Base-by-base conservation (phyloP, 2,329 filamentous ascomycete genomes). In the Fusarium poae region DNA sequence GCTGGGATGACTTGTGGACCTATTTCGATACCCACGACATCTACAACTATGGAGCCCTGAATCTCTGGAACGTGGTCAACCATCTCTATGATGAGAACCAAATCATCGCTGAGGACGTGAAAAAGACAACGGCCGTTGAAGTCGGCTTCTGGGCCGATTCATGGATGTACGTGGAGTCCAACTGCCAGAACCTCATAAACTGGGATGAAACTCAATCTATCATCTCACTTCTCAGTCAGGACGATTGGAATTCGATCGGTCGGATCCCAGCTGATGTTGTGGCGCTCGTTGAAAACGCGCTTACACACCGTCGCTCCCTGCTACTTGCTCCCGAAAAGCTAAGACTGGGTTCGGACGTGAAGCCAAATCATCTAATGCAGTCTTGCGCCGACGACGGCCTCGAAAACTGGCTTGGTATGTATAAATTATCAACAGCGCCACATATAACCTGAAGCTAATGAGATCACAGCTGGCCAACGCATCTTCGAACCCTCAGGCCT, bases 21-120 rank as follows among this genome's bases (percentile, higher is more conserved):
- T 86, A 82, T 66, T 87, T 83, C 48, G 84, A 86, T 65, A 77
- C 79, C 1, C 60, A 73, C 12, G 84, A 86, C 50, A 75, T 87
- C 29, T 86, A 83, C 72, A 48, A 77, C 35, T 76, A 80, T 15
- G 85, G 85, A 10, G 81, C 81, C 0, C 75, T 81, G 62, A 87
- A 87, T 63, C 75, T 86, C 15, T 84, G 80, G 80, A 82, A 81
- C 27, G 77, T 86, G 34, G 67, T 84, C 44, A 78, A 80, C 30
- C 77, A 79, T 11, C 71, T 85, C 2, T 73, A 71, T 40, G 75
- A 77, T 18, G 82, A 84, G 70, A 85, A 84, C 29, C 58, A 72
- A 35, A 71, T 75, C 15, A 77, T 82, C 34, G 55, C 72, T 16
- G 53, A 62, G 3, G 76, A 77, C 21, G 29, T 78, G 29, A 49